These are phyloP conservation scores for Pyrrhoderma noxium DNA, from an alignment of 1,284 basidiomycete genomes.

Conservation along the genomic window DNA sequence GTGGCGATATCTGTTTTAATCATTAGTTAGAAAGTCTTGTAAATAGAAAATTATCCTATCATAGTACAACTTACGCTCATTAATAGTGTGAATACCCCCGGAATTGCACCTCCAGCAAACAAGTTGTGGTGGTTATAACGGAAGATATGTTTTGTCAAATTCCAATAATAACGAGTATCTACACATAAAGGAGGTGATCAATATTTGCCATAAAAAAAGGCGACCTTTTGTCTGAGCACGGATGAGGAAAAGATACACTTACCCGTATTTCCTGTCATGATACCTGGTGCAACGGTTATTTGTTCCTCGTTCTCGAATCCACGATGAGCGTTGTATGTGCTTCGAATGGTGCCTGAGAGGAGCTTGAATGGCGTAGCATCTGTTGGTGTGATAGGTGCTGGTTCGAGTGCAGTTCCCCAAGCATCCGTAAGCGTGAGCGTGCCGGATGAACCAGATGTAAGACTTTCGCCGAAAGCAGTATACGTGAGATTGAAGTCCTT, in stretches of 20 bases:
- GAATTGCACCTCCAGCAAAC: background rate
- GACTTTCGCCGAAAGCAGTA: constrained; percentile 34
- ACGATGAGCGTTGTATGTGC: constrained; percentile 33
- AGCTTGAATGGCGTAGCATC: constrained; percentile 40
- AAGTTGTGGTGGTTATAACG: constrained; percentile 37
- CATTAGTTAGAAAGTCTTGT: constrained; percentile 1
- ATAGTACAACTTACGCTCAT: constrained; percentile 32
- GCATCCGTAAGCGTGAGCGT: constrained; percentile 37
- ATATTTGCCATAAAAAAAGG: too few species aligned
- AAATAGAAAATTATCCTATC: background rate
- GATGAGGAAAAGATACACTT: too few species aligned
- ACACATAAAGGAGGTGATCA: constrained; percentile 1
- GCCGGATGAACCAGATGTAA: constrained; percentile 27
- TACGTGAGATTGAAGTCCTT: constrained; percentile 38
- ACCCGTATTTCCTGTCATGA: constrained; percentile 45
- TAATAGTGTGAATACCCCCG: constrained; percentile 25
- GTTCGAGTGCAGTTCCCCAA: constrained; percentile 40
- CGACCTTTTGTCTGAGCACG: too few species aligned
- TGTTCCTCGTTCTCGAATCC: constrained; percentile 19
- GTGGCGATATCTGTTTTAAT: constrained; percentile 29
- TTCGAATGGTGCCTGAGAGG: constrained; percentile 44
- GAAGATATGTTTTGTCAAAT: constrained; percentile 40
- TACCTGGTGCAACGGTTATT: constrained; percentile 39
- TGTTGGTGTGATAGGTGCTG: constrained; percentile 48
- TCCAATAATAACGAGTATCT: constrained; percentile 45